These are phyloP conservation scores for Nannochloropsis salina DNA, from an alignment of 108 stramenopile genomes.

Conservation along the genomic window DNA sequence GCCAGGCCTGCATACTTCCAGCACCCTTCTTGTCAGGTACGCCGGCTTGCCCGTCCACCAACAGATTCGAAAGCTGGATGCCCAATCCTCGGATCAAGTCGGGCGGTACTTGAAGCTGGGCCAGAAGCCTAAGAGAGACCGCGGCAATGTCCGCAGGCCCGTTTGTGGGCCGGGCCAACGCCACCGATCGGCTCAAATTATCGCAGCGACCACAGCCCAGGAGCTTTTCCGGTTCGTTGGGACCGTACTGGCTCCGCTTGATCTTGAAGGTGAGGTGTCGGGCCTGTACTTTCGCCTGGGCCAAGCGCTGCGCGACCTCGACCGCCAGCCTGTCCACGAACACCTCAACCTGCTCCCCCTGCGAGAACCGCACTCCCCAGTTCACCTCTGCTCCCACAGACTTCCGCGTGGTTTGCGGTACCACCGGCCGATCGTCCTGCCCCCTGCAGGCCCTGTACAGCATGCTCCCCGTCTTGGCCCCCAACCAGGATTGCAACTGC, in stretches of 20 bases:
- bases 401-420: constrained; percentile 63
- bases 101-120: constrained; percentile 57
- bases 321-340: constrained; percentile 68
- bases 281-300: constrained; percentile 59
- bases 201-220: constrained; percentile 79
- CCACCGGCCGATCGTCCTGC: constrained; percentile 70
- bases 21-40: neutral
- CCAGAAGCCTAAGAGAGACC: constrained; percentile 59
- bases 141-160: constrained; percentile 43
- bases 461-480: constrained; percentile 63
- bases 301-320: constrained; percentile 75
- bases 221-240: constrained; percentile 66
- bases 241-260: constrained; percentile 68
- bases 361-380: constrained; percentile 83
- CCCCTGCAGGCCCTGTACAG: constrained; percentile 68
- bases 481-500: constrained; percentile 61
- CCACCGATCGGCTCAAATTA: constrained; percentile 62
- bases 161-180: constrained; percentile 40
- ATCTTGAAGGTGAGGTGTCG: constrained; percentile 71
- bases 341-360: constrained; percentile 66
- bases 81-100: constrained; percentile 76
- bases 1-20: neutral
- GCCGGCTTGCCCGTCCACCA: constrained; percentile 40
- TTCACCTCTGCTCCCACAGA: constrained; percentile 88
- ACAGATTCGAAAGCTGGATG: constrained; percentile 63